Base-by-base conservation (phyloP, 352 stramenopile species). In the Phytophthora chlamydospora region DNA sequence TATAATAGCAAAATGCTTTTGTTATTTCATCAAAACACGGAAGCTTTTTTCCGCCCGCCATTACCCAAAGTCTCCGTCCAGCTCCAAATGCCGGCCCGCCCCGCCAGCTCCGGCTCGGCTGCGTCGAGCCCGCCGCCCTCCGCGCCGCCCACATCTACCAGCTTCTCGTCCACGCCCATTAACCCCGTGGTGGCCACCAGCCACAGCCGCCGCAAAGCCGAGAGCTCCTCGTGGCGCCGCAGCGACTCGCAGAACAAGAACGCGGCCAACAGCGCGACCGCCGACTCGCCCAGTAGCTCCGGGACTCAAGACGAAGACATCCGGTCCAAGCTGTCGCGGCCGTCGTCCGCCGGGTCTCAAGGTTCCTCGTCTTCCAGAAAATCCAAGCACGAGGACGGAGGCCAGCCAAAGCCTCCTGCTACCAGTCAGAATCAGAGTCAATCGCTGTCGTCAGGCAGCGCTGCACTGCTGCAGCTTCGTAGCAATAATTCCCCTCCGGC, bases 371-470 rank as follows among this genome's bases (percentile, higher is more conserved):
- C 33, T 12, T 51, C 62, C 7, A 17, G 16, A 11, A 24, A 24
- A 5, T 29, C 33, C 35, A 62, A 64, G 34, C 5, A 45, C 11
- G 61, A 58, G 12, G 52, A 48, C 19, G 14, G 2, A 7, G 13
- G 2, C 9, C 39, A 11, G 4, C 17, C 24, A 29, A 29, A 3
- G 24, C 24, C 24, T 3, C 24, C 24, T 29, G 5, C 24, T 29
- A 29, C 24, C 24, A 29, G 24, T 29, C 24, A 19, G 1, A 31
- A 2, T 4, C 19, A 27, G 32, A 62, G 17, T 7, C 53, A 52
- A 52, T 58, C 71, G 32, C 64, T 89, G 13, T 86, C 79, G 6
- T 82, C 75, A 0, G 66, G 76, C 10, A 69, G 72, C 6, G 72
- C 75, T 10, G 63, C 81, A 53, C 66, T 85, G 29, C 60, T 63